Evolutionary conservation across 495 filamentous ascomycete genomes (phyloP), one percentile per base, ranked within the genome.

Genomic region (Sporormia fimetaria): DNA sequence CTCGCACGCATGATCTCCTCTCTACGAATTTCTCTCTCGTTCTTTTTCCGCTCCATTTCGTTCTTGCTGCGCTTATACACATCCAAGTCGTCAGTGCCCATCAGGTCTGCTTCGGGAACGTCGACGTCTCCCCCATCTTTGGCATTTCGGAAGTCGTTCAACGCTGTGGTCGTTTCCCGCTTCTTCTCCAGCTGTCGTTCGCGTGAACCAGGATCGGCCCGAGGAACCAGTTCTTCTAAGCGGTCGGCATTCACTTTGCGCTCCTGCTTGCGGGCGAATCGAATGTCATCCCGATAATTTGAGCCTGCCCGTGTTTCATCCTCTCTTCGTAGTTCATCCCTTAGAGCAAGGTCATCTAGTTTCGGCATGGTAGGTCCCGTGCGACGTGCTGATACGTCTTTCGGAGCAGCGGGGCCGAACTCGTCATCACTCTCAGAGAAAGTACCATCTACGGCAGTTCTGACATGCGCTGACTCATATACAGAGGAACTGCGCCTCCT

Each of bases 161-260:
- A 71, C 0, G 67, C 54, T 4, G 63, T 66, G 1, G 74, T 66
- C 4, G 56, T 61, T 40, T 80, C 76, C 8, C 63, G 64, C 33
- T 77, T 78, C 67, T 94, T 94, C 67, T 98, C 88, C 3, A 98
- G 67, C 39, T 75, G 73, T 6, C 88, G 75, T 60, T 93, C 90
- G 18, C 78, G 75, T 2, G 84, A 87, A 1, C 88, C 87, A 0
- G 88, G 63, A 33, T 88, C 86, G 0, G 88, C 84, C 10, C 85
- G 81, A 3, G 90, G 88, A 0, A 67, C 71, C 8, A 94, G 62
- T 42, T 95, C 88, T 7, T 94, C 87, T 0, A 87, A 68, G 0
- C 64, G 67, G 21, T 73, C 75, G 34, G 73, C 74, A 47, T 83
- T 73, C 14, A 56, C 43, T 33, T 62, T 64, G 1, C 76, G 71